Evolutionary conservation across 2,329 filamentous ascomycete genomes (phyloP).

Genomic region (Pseudogymnoascus sp.): DNA sequence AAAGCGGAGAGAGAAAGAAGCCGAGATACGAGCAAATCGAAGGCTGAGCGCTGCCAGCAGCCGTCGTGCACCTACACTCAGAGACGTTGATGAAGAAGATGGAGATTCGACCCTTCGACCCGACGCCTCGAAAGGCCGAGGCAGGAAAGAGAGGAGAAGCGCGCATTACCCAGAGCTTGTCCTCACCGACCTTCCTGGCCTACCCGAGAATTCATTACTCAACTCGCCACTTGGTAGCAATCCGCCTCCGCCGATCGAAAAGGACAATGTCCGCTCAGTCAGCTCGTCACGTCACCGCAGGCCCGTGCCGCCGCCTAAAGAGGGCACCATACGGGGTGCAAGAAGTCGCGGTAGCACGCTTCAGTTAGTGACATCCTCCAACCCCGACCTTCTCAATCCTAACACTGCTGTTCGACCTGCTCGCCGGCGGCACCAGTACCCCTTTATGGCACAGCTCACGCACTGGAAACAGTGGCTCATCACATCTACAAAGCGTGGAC

Average conservation of each 20-base stretch:
- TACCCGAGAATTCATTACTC: slow-evolving; percentile 50
- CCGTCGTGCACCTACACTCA: slow-evolving; percentile 65
- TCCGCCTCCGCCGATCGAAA: slow-evolving; percentile 66
- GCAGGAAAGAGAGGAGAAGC: slow-evolving; percentile 68
- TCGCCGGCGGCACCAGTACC: slow-evolving; percentile 48
- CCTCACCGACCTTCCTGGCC: slow-evolving; percentile 64
- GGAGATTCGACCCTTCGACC: slow-evolving; percentile 36
- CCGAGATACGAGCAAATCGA: slow-evolving; percentile 68
- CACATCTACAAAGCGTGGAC: slow-evolving; percentile 54
- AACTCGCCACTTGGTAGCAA: slow-evolving; percentile 27
- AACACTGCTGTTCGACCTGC: slow-evolving; percentile 37
- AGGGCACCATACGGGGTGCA: slow-evolving; percentile 58
- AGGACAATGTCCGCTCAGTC: slow-evolving; percentile 64
- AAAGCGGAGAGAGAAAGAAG: slow-evolving; percentile 77
- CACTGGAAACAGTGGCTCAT: slow-evolving; percentile 66
- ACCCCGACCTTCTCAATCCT: slow-evolving; percentile 51
- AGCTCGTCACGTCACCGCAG: slow-evolving; percentile 70
- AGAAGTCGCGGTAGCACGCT: slow-evolving; percentile 75
- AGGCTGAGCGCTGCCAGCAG: slow-evolving; percentile 85
- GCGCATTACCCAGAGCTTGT: slow-evolving; percentile 54
- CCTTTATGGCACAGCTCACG: slow-evolving; percentile 57
- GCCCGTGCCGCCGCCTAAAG: slow-evolving; percentile 77
- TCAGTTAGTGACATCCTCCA: slow-evolving; percentile 64
- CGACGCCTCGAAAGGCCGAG: slow-evolving; percentile 58
- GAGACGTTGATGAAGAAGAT: slow-evolving; percentile 72